These are phyloP conservation scores for Didymella pinodella DNA, from an alignment of 2,329 filamentous ascomycete genomes.

Conservation along the genomic window DNA sequence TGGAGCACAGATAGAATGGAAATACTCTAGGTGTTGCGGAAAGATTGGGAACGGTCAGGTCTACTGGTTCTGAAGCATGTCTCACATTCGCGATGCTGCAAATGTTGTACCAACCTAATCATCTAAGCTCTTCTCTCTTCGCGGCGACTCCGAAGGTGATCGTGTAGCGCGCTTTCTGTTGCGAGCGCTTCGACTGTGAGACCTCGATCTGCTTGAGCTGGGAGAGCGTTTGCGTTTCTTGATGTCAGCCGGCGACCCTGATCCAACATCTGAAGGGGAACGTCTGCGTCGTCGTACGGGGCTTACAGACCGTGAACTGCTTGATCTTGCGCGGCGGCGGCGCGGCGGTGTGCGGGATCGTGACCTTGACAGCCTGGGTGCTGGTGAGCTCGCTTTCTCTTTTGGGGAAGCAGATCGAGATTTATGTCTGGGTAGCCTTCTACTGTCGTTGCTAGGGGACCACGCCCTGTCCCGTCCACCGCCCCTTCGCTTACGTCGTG, in stretches of 20 bases:
- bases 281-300: constrained; percentile 55
- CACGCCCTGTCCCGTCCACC: constrained; percentile 37
- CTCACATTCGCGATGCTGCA: neutral
- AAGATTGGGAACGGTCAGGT: neutral
- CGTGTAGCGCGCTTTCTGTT: constrained; percentile 31
- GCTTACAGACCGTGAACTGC: constrained; percentile 51
- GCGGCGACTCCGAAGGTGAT: constrained; percentile 30
- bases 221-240: constrained; percentile 55
- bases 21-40: neutral
- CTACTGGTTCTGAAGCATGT: neutral
- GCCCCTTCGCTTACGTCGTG: constrained; percentile 28
- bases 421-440: constrained; percentile 49
- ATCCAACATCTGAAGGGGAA: constrained; percentile 54
- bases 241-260: constrained; percentile 59
- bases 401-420: constrained; percentile 58
- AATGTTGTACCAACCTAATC: constrained; percentile 23
- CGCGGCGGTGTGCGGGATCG: constrained; percentile 43
- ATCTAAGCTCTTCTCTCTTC: constrained; percentile 16
- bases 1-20: neutral
- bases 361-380: constrained; percentile 55
- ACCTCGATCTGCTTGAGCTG: constrained; percentile 52
- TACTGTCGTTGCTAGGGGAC: constrained; percentile 44
- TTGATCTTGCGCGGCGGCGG: constrained; percentile 48
- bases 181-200: constrained; percentile 31
- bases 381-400: constrained; percentile 63